Evolutionary conservation across 2,329 filamentous ascomycete species (phyloP), one percentile per base, ranked within the genome.

Genomic region (Blastomyces parvus): DNA sequence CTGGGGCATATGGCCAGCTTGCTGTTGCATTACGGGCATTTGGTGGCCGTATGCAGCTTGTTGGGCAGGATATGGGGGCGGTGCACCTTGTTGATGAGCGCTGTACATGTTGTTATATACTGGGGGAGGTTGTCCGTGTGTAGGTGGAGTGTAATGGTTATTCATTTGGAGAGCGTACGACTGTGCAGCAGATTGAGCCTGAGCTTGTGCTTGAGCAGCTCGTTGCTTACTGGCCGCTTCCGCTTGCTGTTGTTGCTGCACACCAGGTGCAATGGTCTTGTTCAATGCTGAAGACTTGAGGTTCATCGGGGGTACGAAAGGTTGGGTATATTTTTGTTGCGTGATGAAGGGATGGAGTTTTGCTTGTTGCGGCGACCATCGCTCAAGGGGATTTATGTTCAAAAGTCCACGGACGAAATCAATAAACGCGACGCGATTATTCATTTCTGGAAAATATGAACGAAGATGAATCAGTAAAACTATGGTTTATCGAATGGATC

Each of bases 321-420:
- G 91, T 0, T 91, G 92, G 0, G 92, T 97, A 73, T 88, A 99
- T 79, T 97, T 99, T 73, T 95, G 89, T 74, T 99, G 94, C 0
- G 94, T 99, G 73, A 99, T 99, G 76, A 99, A 99, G 0, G 94
- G 94, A 73, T 99, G 94, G 64, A 97, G 80, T 74, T 97, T 97
- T 42, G 94, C 94, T 78, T 99, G 94, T 72, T 97, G 93, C 7
- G 94, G 94, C 3, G 94, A 96, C 94, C 94, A 99, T 74, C 94
- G 82, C 77, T 99, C 94, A 42, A 99, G 83, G 2, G 94, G 94
- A 73, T 97, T 99, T 73, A 97, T 95, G 65, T 89, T 96, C 63
- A 99, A 80, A 48, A 99, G 78, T 17, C 94, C 94, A 68, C 94
- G 87, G 30, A 97, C 94, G 71, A 99, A 99, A 76, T 99, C 94